Percentiles rank a stretch among this genome's conserved stretches.
Conservation (phyloP, 1,139 yeast species). For the Waltiozyma sp. region DNA sequence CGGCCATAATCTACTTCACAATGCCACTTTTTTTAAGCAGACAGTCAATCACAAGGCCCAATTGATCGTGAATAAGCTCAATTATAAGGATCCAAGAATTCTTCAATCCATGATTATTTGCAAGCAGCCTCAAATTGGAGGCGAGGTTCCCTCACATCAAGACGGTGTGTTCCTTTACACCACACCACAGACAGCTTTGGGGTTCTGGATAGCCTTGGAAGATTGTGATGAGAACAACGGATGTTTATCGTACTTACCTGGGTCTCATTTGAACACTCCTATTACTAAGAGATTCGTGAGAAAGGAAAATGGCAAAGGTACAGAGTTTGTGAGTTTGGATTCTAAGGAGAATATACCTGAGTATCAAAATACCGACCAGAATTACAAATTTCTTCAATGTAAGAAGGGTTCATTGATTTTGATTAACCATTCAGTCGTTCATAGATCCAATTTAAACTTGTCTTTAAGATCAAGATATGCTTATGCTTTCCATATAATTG, state of each 20-base stretch:
- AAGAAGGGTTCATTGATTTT: conserved; percentile 63
- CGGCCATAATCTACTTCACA: conserved; percentile 67
- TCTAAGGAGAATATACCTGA: conserved; percentile 12
- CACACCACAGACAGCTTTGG: conserved; percentile 60
- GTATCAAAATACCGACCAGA: conserved; percentile 24
- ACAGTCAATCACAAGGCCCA: conserved; percentile 43
- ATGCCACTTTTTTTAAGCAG: conserved; percentile 32
- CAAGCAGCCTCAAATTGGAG: conserved; percentile 67
- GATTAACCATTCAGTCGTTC: conserved; percentile 61
- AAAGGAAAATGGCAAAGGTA: conserved; percentile 36
- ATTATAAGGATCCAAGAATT: conserved; percentile 55
- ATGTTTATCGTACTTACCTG: conserved; percentile 63
- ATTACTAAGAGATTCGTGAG: conserved; percentile 60
- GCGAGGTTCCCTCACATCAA: conserved; percentile 70
- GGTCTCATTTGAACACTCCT: conserved; percentile 51
- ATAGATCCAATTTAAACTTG: conserved; percentile 53
- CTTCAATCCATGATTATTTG: conserved; percentile 74
- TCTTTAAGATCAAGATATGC: conserved; percentile 56
- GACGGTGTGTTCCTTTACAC: conserved; percentile 70
- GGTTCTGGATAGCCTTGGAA: conserved; percentile 77
- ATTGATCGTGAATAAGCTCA: conserved; percentile 41
- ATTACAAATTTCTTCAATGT: conserved; percentile 46
- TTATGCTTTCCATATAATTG: conserved; percentile 72
- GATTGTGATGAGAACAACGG: conserved; percentile 63
- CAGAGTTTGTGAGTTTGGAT: conserved; percentile 26